phyloP scores from a whole-genome alignment of 495 filamentous ascomycete genomes.

The Pyrenopolyporus hunteri region DNA sequence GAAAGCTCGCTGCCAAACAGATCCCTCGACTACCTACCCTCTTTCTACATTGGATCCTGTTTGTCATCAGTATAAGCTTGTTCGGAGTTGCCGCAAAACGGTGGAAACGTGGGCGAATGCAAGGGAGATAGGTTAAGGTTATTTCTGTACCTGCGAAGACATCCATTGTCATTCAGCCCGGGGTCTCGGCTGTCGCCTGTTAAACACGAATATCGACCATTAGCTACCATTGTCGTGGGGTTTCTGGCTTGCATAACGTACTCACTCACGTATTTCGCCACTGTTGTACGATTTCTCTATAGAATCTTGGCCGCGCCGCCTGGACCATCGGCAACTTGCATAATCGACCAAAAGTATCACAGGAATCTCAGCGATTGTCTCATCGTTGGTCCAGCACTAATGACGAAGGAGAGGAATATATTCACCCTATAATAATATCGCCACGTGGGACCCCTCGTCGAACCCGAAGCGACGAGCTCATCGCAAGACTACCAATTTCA shows the following conservation, averaged over 20 bases:
- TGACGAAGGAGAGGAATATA: constrained; percentile 14
- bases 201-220: constrained; percentile 15
- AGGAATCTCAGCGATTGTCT: constrained; percentile 27
- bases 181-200: constrained; percentile 5
- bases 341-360: constrained; percentile 25
- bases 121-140: constrained; percentile 4
- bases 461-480: neutral
- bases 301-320: constrained; percentile 18
- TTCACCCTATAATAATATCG: constrained; percentile 3
- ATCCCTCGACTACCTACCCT: neutral
- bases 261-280: constrained; percentile 17
- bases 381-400: constrained; percentile 2
- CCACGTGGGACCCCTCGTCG: constrained; percentile 1
- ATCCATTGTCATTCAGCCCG: constrained; percentile 4
- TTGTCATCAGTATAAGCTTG: constrained; percentile 11
- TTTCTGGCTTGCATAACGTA: constrained; percentile 8
- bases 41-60: neutral
- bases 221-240: constrained; percentile 8
- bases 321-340: constrained; percentile 29
- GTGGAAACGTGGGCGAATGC: neutral
- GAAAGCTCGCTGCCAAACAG: constrained; percentile 2
- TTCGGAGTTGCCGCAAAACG: constrained; percentile 6
- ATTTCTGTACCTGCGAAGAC: constrained; percentile 1
- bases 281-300: constrained; percentile 21
- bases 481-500: neutral